phyloP scores from a whole-genome alignment of 805 yeast genomes.

The Cyberlindnera galapagoensis region DNA sequence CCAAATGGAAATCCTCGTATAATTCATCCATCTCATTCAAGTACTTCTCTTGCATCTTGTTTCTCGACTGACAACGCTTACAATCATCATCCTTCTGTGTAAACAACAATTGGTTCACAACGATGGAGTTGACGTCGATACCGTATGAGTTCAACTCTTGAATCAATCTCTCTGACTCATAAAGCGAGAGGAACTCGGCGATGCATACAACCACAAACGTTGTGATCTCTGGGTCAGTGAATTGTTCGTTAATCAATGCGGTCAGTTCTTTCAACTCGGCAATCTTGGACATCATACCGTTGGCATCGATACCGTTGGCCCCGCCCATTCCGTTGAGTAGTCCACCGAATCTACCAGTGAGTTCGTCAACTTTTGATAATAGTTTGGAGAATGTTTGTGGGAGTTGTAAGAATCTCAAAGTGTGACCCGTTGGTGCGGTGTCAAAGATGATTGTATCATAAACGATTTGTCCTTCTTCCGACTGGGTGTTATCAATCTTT shows the following conservation, averaged over 20 bases:
- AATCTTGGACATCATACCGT: conserved; percentile 72
- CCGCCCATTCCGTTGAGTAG: conserved; percentile 72
- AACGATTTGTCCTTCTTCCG: conserved; percentile 28
- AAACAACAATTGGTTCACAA: conserved; percentile 87
- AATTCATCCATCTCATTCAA: conserved; percentile 92
- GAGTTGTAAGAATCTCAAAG: conserved; percentile 87
- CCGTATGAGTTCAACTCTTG: conserved; percentile 93
- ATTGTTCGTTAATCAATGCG: conserved; percentile 85
- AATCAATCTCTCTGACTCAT: conserved; percentile 96
- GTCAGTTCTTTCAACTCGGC: conserved; percentile 77
- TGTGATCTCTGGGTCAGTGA: conserved; percentile 92
- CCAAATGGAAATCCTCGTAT: conserved; percentile 94
- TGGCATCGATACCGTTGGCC: conserved; percentile 46
- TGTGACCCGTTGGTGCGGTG: conserved; percentile 99
- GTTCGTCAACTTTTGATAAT: conserved; percentile 78
- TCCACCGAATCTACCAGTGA: conserved; percentile 85
- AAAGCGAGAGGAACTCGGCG: conserved; percentile 90
- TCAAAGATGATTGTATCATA: conserved; percentile 93
- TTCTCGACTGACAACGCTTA: conserved; percentile 85
- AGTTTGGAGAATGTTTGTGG: conserved; percentile 90
- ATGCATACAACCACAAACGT: conserved; percentile 96
- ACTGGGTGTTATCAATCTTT: conserved; percentile 28
- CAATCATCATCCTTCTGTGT: conserved; percentile 75
- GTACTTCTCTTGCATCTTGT: conserved; percentile 94
- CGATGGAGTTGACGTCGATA: conserved; percentile 95